phyloP scores from a whole-genome alignment of 2,329 filamentous ascomycete species.

The Zasmidium citrigriseum region DNA sequence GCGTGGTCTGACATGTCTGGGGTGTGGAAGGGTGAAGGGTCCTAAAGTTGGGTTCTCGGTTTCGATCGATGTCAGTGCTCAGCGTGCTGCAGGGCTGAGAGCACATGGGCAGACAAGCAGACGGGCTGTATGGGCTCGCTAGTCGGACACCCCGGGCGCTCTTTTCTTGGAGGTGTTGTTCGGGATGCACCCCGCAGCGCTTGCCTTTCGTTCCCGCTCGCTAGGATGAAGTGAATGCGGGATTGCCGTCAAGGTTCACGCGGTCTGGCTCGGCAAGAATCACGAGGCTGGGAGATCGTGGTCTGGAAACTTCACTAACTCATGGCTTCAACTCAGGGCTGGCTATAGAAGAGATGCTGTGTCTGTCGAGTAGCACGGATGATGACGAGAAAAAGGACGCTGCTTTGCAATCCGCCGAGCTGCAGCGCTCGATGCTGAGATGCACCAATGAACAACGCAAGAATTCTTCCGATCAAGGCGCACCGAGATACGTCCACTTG shows the following conservation, averaged over 20 bases:
- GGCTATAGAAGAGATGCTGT: too few species aligned
- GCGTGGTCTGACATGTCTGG: not conserved
- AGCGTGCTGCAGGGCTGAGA: not conserved
- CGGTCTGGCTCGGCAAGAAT: not conserved
- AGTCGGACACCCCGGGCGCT: not conserved
- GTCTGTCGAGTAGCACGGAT: too few species aligned
- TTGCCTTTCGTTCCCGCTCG: not conserved
- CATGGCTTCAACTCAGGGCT: too few species aligned
- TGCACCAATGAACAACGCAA: too few species aligned
- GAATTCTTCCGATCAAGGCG: conserved; percentile 23
- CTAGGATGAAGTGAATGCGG: not conserved
- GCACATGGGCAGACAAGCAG: not conserved
- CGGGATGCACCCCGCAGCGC: not conserved
- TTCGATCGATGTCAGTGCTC: not conserved
- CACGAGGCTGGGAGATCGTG: not conserved
- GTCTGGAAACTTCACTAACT: not conserved
- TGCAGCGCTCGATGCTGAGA: too few species aligned
- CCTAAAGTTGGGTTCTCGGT: not conserved
- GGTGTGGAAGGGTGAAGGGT: not conserved
- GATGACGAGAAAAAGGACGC: too few species aligned
- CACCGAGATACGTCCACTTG: conserved; percentile 49
- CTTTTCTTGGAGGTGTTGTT: not conserved
- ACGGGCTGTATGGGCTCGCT: not conserved
- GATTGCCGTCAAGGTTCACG: not conserved
- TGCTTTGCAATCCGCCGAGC: too few species aligned